Conservation (phyloP, 1,284 basidiomycete genomes). For the Trichosporon asahii region DNA sequence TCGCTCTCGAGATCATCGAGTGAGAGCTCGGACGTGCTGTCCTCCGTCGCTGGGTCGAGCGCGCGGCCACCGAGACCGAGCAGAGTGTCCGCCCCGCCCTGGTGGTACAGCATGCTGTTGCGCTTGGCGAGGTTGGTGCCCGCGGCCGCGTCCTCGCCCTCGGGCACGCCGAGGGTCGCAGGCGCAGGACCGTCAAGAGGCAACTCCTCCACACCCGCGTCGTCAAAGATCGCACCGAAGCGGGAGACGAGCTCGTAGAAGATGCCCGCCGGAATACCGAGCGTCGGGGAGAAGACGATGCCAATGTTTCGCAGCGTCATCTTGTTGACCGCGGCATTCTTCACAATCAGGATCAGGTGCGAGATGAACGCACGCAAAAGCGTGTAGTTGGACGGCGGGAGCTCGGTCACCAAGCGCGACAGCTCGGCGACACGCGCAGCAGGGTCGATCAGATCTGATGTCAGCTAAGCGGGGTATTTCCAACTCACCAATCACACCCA, state of each 20-base stretch:
- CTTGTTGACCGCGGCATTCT: slow-evolving; percentile 86
- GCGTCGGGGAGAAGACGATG: slow-evolving; percentile 93
- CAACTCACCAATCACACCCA: slow-evolving; percentile 80
- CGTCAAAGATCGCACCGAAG: slow-evolving; percentile 82
- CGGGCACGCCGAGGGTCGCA: neutral
- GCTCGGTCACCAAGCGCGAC: slow-evolving; percentile 73
- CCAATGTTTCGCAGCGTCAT: slow-evolving; percentile 99
- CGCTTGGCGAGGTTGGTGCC: slow-evolving; percentile 37
- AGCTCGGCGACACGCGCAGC: slow-evolving; percentile 84
- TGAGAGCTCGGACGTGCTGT: slow-evolving; percentile 20
- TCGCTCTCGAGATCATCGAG: slow-evolving; percentile 24
- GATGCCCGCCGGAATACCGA: slow-evolving; percentile 90
- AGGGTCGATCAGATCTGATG: slow-evolving; percentile 77
- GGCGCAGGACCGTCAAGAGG: slow-evolving; percentile 17
- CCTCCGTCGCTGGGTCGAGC: slow-evolving; percentile 36
- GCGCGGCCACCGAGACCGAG: slow-evolving; percentile 45
- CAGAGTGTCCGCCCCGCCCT: slow-evolving; percentile 45
- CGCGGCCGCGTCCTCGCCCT: slow-evolving; percentile 9
- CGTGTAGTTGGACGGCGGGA: slow-evolving; percentile 91
- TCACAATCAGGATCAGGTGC: slow-evolving; percentile 93
- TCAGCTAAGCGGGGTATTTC: neutral
- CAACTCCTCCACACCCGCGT: slow-evolving; percentile 49
- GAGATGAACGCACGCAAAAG: slow-evolving; percentile 87
- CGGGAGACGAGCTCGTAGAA: slow-evolving; percentile 89
- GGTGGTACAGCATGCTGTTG: slow-evolving; percentile 50